Percentiles rank a stretch among this genome's conserved stretches.
Conservation (phyloP, 768 basidiomycete genomes). For the Suillus brevipes region DNA sequence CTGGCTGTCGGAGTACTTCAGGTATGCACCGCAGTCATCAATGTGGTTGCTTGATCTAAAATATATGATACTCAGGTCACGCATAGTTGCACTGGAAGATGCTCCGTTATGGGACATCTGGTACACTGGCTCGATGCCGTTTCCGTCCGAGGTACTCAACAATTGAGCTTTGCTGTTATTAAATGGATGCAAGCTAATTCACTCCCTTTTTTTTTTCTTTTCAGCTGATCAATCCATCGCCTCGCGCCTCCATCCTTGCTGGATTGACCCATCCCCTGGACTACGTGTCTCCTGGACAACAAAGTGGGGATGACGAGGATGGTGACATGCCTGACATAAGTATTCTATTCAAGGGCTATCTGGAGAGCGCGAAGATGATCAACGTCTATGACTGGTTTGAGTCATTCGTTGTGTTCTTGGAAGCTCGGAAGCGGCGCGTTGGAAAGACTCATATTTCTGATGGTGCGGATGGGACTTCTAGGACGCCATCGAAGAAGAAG, state of each 20-base stretch:
- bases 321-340: conserved; percentile 66
- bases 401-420: conserved; percentile 67
- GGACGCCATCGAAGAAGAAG: conserved; percentile 26
- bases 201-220: not conserved
- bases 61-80: conserved; percentile 34
- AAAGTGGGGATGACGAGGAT: conserved; percentile 15
- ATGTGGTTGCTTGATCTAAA: not conserved
- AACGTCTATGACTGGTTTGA: conserved; percentile 91
- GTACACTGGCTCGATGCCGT: conserved; percentile 66
- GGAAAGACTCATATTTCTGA: not conserved
- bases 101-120: conserved; percentile 65
- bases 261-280: conserved; percentile 62
- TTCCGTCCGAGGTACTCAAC: conserved; percentile 60
- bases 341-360: conserved; percentile 74
- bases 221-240: conserved; percentile 70
- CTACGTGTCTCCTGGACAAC: conserved; percentile 29
- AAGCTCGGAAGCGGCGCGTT: conserved; percentile 46
- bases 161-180: conserved; percentile 10
- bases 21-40: conserved; percentile 35
- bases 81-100: conserved; percentile 49
- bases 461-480: not conserved
- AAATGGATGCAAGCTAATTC: conserved; percentile 5
- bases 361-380: conserved; percentile 78
- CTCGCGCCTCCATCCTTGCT: conserved; percentile 59
- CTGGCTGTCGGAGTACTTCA: conserved; percentile 53